Evolutionary conservation across 192 early-diverging fungal species (phyloP).

Genomic region (Chytriomyces confervae): DNA sequence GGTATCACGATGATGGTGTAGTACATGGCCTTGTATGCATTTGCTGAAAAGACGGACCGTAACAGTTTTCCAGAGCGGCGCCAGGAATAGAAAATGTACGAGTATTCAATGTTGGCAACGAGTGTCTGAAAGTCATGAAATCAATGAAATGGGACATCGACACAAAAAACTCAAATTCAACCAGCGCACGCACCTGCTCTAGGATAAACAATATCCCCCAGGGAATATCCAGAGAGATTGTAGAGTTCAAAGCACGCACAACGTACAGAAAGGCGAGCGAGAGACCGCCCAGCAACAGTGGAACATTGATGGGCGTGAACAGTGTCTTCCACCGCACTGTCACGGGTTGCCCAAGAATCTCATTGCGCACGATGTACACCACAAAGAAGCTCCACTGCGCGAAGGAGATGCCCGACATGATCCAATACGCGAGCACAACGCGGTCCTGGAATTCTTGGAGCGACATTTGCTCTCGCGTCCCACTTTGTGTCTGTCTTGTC

Average conservation of each 20-base stretch:
- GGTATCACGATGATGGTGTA: background rate
- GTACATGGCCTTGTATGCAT: conserved; percentile 20
- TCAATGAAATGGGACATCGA: background rate
- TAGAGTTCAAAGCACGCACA: background rate
- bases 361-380: conserved; percentile 2
- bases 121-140: background rate
- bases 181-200: background rate
- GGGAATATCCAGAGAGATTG: background rate
- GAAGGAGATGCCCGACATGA: background rate
- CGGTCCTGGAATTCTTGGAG: background rate
- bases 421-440: background rate
- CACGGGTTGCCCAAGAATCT: background rate
- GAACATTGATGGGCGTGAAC: conserved; percentile 30
- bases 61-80: conserved; percentile 17
- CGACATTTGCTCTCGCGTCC: background rate
- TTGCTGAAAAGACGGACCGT: background rate
- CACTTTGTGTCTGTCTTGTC: background rate
- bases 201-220: background rate
- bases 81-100: conserved; percentile 19
- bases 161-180: background rate
- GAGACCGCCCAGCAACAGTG: background rate
- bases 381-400: background rate
- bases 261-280: background rate
- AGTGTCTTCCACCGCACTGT: background rate
- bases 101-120: background rate